Evolutionary conservation across 2,329 filamentous ascomycete species (phyloP), one percentile per base, ranked within the genome.

Genomic region (Coniella lustricola): DNA sequence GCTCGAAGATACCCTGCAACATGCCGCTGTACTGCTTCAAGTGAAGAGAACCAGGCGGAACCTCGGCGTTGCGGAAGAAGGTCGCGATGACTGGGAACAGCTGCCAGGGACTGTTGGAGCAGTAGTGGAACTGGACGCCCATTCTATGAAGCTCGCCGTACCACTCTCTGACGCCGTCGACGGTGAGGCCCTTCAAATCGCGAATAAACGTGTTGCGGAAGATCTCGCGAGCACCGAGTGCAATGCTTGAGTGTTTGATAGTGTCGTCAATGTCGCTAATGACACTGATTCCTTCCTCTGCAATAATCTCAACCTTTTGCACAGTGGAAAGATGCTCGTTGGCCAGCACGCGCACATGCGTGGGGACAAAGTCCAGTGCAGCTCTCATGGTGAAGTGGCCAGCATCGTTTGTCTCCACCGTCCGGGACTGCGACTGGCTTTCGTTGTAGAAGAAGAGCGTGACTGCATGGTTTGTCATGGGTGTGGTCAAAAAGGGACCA

Each of bases 61-160:
- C 70, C 1, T 86, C 86, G 7, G 87, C 86, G 35, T 85, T 68
- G 55, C 83, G 81, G 64, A 97, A 95, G 63, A 86, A 98, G 46
- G 80, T 88, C 4, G 87, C 85, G 10, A 98, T 71, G 2, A 97
- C 81, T 0, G 93, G 93, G 59, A 88, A 98, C 7, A 98, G 76
- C 64, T 98, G 94, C 94, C 94, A 98, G 0, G 93, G 93, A 44
- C 91, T 95, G 66, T 98, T 98, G n/a, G 93, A 98, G 55, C 95
- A 94, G 64, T 98, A 98, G 63, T 98, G 94, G 45, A 98, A 77
- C 58, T 83, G 81, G 20, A 97, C 91, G 16, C 90, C 90, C 69
- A 91, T 81, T 17, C 82, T 74, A 34, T 85, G 77, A 67, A 98
- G 75, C 17, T 74, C 74, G 32, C 74, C 81, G 62, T 97, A 98